Evolutionary conservation across 495 filamentous ascomycete genomes (phyloP).

Genomic region (Cryomyces antarcticus): DNA sequence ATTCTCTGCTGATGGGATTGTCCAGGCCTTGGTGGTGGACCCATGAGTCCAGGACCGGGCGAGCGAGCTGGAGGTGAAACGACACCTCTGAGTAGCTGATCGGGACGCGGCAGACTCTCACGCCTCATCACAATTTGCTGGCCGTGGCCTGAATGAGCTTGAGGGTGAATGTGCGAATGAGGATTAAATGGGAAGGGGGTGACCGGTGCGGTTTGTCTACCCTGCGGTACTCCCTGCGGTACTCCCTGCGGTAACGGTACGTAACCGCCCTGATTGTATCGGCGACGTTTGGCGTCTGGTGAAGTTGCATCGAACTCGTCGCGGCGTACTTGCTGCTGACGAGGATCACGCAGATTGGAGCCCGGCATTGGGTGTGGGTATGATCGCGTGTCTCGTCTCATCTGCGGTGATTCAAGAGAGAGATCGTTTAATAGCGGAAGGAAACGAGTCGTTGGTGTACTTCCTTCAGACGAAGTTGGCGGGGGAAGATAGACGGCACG

Average conservation of each 20-base stretch:
- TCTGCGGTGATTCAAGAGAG: conserved; percentile 14
- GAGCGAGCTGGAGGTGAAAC: background rate
- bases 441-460: conserved; percentile 14
- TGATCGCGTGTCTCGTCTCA: conserved; percentile 1
- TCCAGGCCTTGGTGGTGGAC: conserved; percentile 4
- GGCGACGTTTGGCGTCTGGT: conserved; percentile 15
- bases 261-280: conserved; percentile 4
- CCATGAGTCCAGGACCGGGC: conserved; percentile 1
- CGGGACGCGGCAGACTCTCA: conserved; percentile 1
- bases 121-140: conserved; percentile 1
- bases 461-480: conserved; percentile 7
- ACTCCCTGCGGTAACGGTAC: background rate
- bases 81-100: background rate
- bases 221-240: background rate
- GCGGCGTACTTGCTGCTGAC: conserved; percentile 1
- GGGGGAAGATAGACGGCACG: conserved; percentile 26
- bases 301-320: conserved; percentile 10
- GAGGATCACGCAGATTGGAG: conserved; percentile 2
- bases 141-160: conserved; percentile 7
- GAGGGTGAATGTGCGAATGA: background rate
- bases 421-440: conserved; percentile 24
- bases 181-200: conserved; percentile 9
- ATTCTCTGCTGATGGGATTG: conserved; percentile 9
- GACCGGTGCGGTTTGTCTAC: conserved; percentile 1
- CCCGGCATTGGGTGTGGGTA: conserved; percentile 5